Base-by-base conservation (phyloP, 2,329 filamentous ascomycete genomes). In the Sporothrix protearum region DNA sequence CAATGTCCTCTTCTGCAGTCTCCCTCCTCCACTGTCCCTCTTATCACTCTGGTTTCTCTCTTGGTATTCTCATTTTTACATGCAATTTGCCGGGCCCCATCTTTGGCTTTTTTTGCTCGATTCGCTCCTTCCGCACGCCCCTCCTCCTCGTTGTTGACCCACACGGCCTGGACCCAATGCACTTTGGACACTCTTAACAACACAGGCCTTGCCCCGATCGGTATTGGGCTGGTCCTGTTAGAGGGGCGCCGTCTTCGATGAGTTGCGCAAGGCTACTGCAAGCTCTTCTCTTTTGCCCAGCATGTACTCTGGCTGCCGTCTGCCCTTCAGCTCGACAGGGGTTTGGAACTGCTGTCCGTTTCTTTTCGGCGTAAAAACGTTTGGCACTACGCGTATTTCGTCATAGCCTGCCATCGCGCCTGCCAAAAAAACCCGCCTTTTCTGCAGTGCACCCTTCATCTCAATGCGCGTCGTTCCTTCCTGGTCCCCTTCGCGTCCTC, bases 241-340 rank as follows among this genome's bases (percentile, higher is more conserved):
- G 45, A 49, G 25, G 3, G 22, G 14, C 25, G 25, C 42, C 25
- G 8, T 19, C 28, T 28, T 67, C 36, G 5, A 12, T 36, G 14
- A 25, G 14, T 67, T 39, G 33, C 19, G 36, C 33, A 12, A 36
- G 59, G 33, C 57, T 61, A 39, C 55, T 22, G 10, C 49, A 28
- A 36, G 22, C 49, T 22, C 25, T 25, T 25, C 57, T 42, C 10
- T 59, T 28, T 25, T 19, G 5, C 39, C 30, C 59, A n/a, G n/a
- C n/a, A n/a, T n/a, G n/a, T 28, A n/a, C 25, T 30, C 57, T 49
- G 25, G 6, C 19, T 49, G 42, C 63, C 25, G 42, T 66, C 63
- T 67, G 64, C 64, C 45, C 28, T 67, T 67, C 64, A 67, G 64
- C 64, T 67, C 19, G 64, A 67, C 64, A 67, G 45, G 64, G 64